A percentile compares a stretch with the other conserved stretches of the same genome.
Evolutionary conservation across 2,329 filamentous ascomycete genomes (phyloP).

Genomic region (Fusarium sororula): DNA sequence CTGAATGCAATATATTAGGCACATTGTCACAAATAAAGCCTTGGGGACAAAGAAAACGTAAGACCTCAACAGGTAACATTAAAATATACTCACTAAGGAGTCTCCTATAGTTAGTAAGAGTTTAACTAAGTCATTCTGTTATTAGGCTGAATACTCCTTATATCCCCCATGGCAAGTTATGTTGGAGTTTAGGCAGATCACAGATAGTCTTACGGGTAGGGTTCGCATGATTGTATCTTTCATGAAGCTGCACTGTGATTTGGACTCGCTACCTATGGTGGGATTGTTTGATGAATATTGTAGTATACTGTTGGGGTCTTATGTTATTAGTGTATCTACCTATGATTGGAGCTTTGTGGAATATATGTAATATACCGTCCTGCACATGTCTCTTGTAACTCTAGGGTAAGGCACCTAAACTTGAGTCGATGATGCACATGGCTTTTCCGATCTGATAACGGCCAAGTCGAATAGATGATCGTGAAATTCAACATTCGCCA

Average conservation of each 20-base stretch:
- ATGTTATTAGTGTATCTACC: background rate
- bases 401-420: background rate
- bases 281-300: background rate
- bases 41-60: background rate
- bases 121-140: background rate
- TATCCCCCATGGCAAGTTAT: background rate
- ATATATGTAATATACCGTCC: background rate
- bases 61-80: background rate
- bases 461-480: background rate
- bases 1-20: background rate
- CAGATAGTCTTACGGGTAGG: background rate
- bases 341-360: background rate
- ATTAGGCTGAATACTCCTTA: background rate
- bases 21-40: background rate
- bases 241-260: background rate
- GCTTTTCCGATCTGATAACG: constrained; percentile 29
- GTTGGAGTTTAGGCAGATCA: background rate
- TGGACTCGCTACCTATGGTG: no score
- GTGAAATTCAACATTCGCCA: constrained; percentile 4
- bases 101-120: background rate
- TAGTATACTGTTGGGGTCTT: background rate
- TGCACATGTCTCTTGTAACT: background rate
- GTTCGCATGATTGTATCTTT: background rate
- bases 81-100: background rate
- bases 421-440: constrained; percentile 28